Percentiles rank a stretch among this genome's conserved stretches.
phyloP scores from a whole-genome alignment of 163 green algal species.

The Chloromonas sp. region DNA sequence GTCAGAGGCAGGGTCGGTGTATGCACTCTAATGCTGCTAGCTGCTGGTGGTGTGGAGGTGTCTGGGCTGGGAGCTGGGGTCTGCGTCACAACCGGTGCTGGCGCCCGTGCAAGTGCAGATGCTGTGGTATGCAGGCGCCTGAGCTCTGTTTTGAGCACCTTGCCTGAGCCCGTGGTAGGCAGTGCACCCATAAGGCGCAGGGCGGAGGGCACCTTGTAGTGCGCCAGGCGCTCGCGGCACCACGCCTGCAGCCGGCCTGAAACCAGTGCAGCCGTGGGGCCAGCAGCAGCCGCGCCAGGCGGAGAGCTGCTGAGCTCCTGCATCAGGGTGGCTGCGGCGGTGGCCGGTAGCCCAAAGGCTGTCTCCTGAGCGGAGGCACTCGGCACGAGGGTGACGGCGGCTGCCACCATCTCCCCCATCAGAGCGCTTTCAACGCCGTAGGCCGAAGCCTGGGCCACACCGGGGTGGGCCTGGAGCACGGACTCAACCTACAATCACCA shows the following conservation, averaged over 20 bases:
- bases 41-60: no score
- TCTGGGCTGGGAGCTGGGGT: no score
- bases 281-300: neutral
- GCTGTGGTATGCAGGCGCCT: slow-evolving; percentile 27
- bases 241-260: slow-evolving; percentile 53
- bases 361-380: neutral
- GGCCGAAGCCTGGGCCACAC: slow-evolving; percentile 64
- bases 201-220: slow-evolving; percentile 76
- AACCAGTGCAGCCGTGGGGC: neutral
- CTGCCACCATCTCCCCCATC: slow-evolving; percentile 71
- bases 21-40: no score
- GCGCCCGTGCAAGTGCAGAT: neutral
- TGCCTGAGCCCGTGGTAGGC: slow-evolving; percentile 77
- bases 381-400: slow-evolving; percentile 54
- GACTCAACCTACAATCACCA: slow-evolving; percentile 52
- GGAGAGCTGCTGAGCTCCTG: neutral
- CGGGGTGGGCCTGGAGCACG: slow-evolving; percentile 59
- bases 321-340: neutral
- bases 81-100: no score
- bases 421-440: slow-evolving; percentile 69
- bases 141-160: slow-evolving; percentile 79
- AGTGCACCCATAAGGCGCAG: slow-evolving; percentile 57
- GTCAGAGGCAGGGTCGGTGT: no score
- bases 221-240: slow-evolving; percentile 60
- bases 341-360: neutral